Evolutionary conservation across 805 yeast species (phyloP).

Genomic region (Candida hungchunana): DNA sequence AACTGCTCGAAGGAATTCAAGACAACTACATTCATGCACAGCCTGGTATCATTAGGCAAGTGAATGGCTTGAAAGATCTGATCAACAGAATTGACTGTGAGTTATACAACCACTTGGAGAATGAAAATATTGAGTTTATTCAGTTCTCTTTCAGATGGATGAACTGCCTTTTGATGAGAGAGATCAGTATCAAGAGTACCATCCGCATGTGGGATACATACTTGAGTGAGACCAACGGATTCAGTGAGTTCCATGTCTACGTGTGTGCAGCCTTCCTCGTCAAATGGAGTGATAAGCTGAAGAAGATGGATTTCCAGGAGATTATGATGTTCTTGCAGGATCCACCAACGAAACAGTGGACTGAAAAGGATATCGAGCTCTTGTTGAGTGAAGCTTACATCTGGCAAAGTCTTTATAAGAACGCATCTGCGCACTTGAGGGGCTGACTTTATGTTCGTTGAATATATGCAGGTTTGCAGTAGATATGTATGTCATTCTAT

Average conservation of each 20-base stretch:
- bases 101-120: conserved; percentile 67
- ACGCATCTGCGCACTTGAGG: conserved; percentile 83
- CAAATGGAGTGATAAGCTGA: conserved; percentile 75
- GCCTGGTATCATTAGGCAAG: conserved; percentile 94
- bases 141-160: conserved; percentile 98
- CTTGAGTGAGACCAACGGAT: conserved; percentile 69
- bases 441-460: no score
- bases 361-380: conserved; percentile 84
- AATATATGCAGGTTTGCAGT: no score
- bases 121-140: conserved; percentile 86
- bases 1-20: conserved; percentile 88
- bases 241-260: conserved; percentile 89
- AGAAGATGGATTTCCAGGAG: conserved; percentile 90
- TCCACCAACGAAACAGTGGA: conserved; percentile 84
- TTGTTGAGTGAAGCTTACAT: conserved; percentile 92
- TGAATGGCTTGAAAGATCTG: conserved; percentile 69
- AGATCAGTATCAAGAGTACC: conserved; percentile 69
- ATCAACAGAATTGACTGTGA: conserved; percentile 76
- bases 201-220: conserved; percentile 99
- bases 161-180: conserved; percentile 97
- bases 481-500: no score
- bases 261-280: conserved; percentile 96
- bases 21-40: conserved; percentile 98
- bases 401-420: conserved; percentile 91
- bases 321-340: conserved; percentile 87